phyloP scores from a whole-genome alignment of 176 grass and related monocot species.

The Aechmea fasciata region DNA sequence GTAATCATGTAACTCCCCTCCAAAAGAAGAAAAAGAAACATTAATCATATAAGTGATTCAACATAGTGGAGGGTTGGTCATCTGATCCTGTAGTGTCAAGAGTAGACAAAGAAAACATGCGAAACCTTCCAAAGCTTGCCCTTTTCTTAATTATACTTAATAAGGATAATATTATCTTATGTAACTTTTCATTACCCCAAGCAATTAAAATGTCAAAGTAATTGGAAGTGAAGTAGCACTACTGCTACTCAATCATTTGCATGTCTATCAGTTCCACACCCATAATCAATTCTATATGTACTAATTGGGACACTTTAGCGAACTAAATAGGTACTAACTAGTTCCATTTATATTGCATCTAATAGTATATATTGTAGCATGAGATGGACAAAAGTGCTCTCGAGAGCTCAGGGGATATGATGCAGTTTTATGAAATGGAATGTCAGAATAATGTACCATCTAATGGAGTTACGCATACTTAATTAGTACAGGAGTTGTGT shows the following conservation, averaged over 20 bases:
- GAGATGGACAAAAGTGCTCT: too few species aligned
- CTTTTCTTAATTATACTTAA: conserved; percentile 12
- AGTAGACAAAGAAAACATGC: conserved; percentile 25
- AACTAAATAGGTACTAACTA: not conserved
- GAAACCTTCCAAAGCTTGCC: conserved; percentile 54
- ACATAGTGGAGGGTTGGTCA: not conserved
- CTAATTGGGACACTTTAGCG: not conserved
- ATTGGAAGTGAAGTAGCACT: too few species aligned
- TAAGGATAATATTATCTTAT: too few species aligned
- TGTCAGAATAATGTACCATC: too few species aligned
- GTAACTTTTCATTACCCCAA: not conserved
- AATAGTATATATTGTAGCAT: too few species aligned
- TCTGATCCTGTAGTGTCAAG: conserved; percentile 20
- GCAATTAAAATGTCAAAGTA: not conserved
- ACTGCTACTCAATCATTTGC: not conserved
- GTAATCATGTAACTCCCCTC: not conserved
- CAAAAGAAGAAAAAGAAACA: conserved; percentile 20
- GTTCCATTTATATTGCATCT: not conserved
- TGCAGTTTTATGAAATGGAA: too few species aligned
- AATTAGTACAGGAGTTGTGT: too few species aligned
- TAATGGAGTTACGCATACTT: too few species aligned
- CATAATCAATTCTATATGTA: not conserved
- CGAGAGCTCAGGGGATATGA: too few species aligned
- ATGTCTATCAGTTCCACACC: not conserved
- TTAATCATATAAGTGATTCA: too few species aligned